These are phyloP conservation scores for Paramecium tetraurelia DNA, from an alignment of 73 alveolate genomes.

Conservation along the genomic window DNA sequence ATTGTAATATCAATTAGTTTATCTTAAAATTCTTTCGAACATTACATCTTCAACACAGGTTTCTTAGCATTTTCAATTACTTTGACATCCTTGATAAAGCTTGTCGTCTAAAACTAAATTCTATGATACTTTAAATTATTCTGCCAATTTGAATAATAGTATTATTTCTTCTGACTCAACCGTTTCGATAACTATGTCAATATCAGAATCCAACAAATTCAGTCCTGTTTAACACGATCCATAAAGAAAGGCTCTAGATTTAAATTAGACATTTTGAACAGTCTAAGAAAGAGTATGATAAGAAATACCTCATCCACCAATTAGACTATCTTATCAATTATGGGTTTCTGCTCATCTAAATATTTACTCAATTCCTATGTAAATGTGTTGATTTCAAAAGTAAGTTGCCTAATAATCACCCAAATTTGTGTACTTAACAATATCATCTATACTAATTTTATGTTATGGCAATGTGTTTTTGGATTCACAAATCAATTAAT, in stretches of 20 bases:
- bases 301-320: background rate
- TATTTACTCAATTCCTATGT: background rate
- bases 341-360: background rate
- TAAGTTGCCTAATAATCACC: background rate
- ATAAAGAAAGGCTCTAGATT: background rate
- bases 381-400: constrained; percentile 27
- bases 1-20: constrained; percentile 9
- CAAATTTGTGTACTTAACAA: background rate
- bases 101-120: background rate
- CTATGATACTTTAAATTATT: background rate
- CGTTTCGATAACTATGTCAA: constrained; percentile 5
- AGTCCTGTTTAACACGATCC: constrained; percentile 19
- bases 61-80: constrained; percentile 17
- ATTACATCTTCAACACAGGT: background rate
- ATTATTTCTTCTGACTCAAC: background rate
- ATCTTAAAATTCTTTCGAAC: background rate
- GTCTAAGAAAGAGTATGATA: background rate
- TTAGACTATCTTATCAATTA: background rate
- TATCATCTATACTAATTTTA: background rate
- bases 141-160: background rate
- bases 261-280: background rate
- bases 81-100: background rate
- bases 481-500: background rate
- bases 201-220: constrained; percentile 1
- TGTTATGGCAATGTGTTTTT: background rate